Conservation (phyloP, 305 asterid species). For the Fraxinus albicans region DNA sequence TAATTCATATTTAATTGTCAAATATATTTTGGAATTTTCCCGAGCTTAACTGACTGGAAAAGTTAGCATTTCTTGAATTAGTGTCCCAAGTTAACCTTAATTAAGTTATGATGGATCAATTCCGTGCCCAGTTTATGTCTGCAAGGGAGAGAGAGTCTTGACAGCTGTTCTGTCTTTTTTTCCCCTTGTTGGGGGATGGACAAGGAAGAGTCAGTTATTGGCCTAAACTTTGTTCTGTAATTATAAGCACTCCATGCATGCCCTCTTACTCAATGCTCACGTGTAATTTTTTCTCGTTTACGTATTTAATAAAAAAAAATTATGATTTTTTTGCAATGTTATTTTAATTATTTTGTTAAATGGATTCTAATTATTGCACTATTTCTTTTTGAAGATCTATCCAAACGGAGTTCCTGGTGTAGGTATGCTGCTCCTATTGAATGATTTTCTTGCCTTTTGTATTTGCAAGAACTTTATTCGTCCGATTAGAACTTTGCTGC, state of each 20-base stretch:
- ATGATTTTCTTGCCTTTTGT: background rate
- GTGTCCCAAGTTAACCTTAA: background rate
- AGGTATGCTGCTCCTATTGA: constrained; percentile 42
- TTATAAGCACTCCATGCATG: background rate
- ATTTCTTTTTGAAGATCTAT: constrained; percentile 36
- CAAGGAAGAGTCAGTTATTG: background rate
- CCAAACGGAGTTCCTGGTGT: constrained; percentile 46
- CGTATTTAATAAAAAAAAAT: background rate
- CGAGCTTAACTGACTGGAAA: background rate
- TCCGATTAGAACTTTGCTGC: constrained; percentile 3
- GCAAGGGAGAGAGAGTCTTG: background rate
- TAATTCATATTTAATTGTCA: background rate
- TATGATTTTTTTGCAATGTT: background rate
- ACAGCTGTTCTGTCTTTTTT: background rate
- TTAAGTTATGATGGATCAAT: background rate
- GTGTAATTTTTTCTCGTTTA: constrained; percentile 9
- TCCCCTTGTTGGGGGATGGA: background rate
- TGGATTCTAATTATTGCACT: constrained; percentile 23
- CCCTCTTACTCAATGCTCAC: background rate
- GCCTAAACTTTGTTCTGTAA: background rate
- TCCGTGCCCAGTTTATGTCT: background rate
- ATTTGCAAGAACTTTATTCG: background rate
- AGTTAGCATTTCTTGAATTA: background rate
- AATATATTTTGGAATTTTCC: constrained; percentile 7
- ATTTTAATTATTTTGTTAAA: constrained; percentile 4